Base-by-base conservation (phyloP, 441 rosid genomes). In the Capsella rubella region DNA sequence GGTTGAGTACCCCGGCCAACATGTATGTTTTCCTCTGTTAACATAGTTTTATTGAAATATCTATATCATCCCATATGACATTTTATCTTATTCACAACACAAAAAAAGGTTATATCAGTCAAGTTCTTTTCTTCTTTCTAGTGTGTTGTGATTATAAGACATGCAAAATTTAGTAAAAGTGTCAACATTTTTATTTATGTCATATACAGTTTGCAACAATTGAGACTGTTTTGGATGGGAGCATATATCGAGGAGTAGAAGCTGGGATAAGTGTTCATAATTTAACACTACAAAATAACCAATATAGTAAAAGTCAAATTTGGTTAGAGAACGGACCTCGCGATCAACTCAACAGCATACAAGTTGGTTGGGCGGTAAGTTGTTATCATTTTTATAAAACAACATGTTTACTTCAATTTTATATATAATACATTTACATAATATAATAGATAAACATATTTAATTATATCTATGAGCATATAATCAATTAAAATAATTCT, bases 351-450 rank as follows among this genome's bases (percentile, higher is more conserved):
- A 62, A 72, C 27, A 72, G 64, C 42, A 63, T 72, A 42, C 76
- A 72, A 63, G 55, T 25, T 72, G 63, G 69, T 15, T 72, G 76
- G 76, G 21, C 76, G 16, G 76, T 72, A 63, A n/a, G 39, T 35
- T 29, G 10, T 4, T 11, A n/a, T n/a, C 18, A 16, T 16, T 16
- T 3, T 29, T 42, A 37, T 18, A 31, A 14, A 32, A 10, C 2
- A 4, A 9, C 15, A 56, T 14, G 2, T 43, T 1, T 2, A 43
- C 16, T 16, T 16, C 18, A 16, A 16, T 16, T 16, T 16, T 16
- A 16, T 16, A 16, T 16, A 16, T 16, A 0, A 16, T 16, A 16
- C 18, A 16, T 16, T 16, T 16, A 16, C 18, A 16, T 16, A 16
- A 16, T 16, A 16, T 16, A 16, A 16, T 16, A 16, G 18, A 16